A percentile compares a stretch with the other conserved stretches of the same genome.
Conservation (phyloP, 2,329 filamentous ascomycete genomes). For the Tolypocladium inflatum region DNA sequence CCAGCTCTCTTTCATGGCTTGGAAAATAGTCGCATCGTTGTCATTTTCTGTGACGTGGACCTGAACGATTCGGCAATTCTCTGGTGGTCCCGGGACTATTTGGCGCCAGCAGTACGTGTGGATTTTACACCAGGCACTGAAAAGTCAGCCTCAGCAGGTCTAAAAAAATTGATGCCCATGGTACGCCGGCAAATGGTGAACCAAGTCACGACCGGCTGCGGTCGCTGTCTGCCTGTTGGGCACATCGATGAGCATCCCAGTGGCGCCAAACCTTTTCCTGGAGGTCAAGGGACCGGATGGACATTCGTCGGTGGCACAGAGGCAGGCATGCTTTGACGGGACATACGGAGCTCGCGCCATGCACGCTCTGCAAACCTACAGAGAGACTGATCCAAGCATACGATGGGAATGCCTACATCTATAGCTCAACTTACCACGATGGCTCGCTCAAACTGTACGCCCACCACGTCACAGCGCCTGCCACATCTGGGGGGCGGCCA, state of each 20-base stretch:
- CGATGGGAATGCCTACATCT: conserved; percentile 27
- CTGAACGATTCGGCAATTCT: no score
- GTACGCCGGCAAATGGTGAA: no score
- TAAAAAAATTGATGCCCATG: no score
- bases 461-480: conserved; percentile 21
- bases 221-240: no score
- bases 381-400: conserved; percentile 17
- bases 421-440: conserved; percentile 24
- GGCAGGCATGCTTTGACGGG: conserved; percentile 27
- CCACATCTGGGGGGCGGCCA: conserved; percentile 15
- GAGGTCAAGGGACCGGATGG: conserved; percentile 26
- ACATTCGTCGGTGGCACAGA: conserved; percentile 14
- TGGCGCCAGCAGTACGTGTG: no score
- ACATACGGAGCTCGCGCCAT: conserved; percentile 26
- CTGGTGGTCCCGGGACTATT: no score
- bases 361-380: conserved; percentile 20
- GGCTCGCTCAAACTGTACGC: conserved; percentile 25
- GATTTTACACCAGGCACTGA: no score
- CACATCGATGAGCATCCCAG: conserved; percentile 7
- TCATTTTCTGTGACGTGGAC: no score
- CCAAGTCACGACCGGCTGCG: no score
- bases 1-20: no score
- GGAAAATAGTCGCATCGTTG: no score
- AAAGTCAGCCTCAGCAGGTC: no score
- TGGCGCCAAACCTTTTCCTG: conserved; percentile 31